These are phyloP conservation scores for Yarrowia deformans DNA, from an alignment of 805 yeast genomes.

Conservation along the genomic window DNA sequence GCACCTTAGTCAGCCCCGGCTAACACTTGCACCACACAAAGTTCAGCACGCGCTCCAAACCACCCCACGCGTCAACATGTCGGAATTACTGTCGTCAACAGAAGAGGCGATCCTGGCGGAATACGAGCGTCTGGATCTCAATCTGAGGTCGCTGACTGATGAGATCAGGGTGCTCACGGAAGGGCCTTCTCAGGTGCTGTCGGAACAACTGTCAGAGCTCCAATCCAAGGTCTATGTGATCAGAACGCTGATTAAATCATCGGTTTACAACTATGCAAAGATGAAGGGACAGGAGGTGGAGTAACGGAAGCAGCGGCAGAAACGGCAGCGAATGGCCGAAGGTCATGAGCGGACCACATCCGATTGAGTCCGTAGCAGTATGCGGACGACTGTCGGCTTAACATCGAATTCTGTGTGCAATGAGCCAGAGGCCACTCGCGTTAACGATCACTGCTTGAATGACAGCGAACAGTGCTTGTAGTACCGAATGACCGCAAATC, in stretches of 20 bases:
- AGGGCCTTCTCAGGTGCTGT: slow-evolving; percentile 49
- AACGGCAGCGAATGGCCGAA: slow-evolving; percentile 47
- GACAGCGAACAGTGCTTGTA: too few species aligned
- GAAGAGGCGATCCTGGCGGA: slow-evolving; percentile 42
- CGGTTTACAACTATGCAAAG: slow-evolving; percentile 55
- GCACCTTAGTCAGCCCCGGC: neutral
- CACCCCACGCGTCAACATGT: slow-evolving; percentile 42
- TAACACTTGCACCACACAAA: neutral
- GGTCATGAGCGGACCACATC: neutral
- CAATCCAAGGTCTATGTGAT: slow-evolving; percentile 71
- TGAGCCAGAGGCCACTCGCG: too few species aligned
- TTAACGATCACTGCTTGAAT: too few species aligned
- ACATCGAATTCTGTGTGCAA: too few species aligned
- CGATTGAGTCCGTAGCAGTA: too few species aligned
- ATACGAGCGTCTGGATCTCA: slow-evolving; percentile 24
- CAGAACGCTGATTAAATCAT: slow-evolving; percentile 70
- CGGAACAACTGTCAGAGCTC: slow-evolving; percentile 63
- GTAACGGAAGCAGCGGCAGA: too few species aligned
- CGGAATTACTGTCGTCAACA: slow-evolving; percentile 44
- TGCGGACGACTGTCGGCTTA: too few species aligned
- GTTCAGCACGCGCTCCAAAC: slow-evolving; percentile 5
- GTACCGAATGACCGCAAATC: too few species aligned
- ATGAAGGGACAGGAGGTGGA: slow-evolving; percentile 58
- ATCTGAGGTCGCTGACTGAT: slow-evolving; percentile 39
- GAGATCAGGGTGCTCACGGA: slow-evolving; percentile 41